These are phyloP conservation scores for Phaeosphaeria sp. DNA, from an alignment of 2,329 filamentous ascomycete species.

Conservation along the genomic window DNA sequence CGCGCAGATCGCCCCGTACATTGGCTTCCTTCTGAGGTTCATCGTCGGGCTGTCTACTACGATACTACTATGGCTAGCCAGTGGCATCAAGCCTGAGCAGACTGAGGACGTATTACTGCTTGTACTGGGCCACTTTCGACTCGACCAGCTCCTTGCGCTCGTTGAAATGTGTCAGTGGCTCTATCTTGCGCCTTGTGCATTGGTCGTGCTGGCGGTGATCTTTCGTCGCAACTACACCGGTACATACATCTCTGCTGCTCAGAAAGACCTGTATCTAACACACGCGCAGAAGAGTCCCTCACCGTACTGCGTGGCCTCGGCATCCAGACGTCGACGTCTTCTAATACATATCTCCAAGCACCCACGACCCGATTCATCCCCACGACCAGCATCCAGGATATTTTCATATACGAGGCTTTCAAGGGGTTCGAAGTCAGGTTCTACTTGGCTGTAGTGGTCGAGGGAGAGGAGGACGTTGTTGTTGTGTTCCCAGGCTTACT, in stretches of 20 bases:
- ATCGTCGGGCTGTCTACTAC: conserved; percentile 52
- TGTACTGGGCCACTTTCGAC: conserved; percentile 11
- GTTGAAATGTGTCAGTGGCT: conserved; percentile 52
- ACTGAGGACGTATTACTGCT: conserved; percentile 6
- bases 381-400: conserved; percentile 88
- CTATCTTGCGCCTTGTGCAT: conserved; percentile 49
- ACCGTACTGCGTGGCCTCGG: conserved; percentile 88
- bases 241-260: conserved; percentile 39
- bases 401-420: conserved; percentile 95
- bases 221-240: conserved; percentile 60
- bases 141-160: conserved; percentile 38
- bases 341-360: conserved; percentile 69
- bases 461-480: conserved; percentile 85
- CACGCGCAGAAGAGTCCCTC: conserved; percentile 74
- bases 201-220: conserved; percentile 53
- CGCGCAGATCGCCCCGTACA: conserved; percentile 52
- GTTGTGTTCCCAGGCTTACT: conserved; percentile 92
- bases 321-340: conserved; percentile 82
- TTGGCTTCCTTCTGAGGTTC: conserved; percentile 55
- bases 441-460: conserved; percentile 88
- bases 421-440: conserved; percentile 88
- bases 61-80: conserved; percentile 42
- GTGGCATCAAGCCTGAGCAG: conserved; percentile 13
- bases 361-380: conserved; percentile 80
- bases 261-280: conserved; percentile 1